A percentile compares a stretch with the other conserved stretches of the same genome.
Conservation (phyloP, 768 basidiomycete species). For the Boletellus emodensis region DNA sequence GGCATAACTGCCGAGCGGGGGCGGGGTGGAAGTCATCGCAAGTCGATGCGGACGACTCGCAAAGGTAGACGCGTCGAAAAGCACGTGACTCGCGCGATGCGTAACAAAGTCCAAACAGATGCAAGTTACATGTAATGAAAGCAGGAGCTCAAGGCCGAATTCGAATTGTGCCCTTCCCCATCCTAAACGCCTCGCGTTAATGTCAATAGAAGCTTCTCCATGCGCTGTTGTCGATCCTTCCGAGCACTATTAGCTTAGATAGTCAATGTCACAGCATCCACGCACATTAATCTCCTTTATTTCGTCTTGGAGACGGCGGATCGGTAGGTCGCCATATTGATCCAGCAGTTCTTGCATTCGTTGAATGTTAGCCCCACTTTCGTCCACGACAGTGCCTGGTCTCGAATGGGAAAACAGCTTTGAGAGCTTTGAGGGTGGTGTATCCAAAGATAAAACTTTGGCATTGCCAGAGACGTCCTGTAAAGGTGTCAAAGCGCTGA, state of each 20-base stretch:
- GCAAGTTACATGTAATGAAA: not conserved
- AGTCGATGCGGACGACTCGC: not conserved
- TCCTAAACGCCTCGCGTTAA: conserved; percentile 65
- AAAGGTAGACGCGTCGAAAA: conserved; percentile 4
- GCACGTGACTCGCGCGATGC: conserved; percentile 14
- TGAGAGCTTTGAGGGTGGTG: conserved; percentile 21
- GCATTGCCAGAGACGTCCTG: conserved; percentile 29
- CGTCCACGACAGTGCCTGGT: conserved; percentile 21
- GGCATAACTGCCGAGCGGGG: conserved; percentile 40
- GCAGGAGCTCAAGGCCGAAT: not conserved
- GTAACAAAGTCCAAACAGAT: not conserved
- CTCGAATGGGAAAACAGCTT: conserved; percentile 26
- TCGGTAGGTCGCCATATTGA: conserved; percentile 58
- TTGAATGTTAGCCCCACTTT: conserved; percentile 42
- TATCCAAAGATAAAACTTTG: conserved; percentile 27
- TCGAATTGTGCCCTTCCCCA: conserved; percentile 10
- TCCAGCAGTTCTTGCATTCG: conserved; percentile 62
- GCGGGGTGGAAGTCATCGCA: conserved; percentile 44
- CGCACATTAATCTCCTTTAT: conserved; percentile 79
- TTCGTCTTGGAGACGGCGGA: conserved; percentile 66
- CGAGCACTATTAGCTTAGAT: conserved; percentile 1
- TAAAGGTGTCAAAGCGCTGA: conserved; percentile 25
- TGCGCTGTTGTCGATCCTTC: conserved; percentile 72
- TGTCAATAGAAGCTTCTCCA: conserved; percentile 66
- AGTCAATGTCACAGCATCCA: not conserved